Conservation (phyloP, 2,329 filamentous ascomycete species). For the Aspergillus quadrilineatus region DNA sequence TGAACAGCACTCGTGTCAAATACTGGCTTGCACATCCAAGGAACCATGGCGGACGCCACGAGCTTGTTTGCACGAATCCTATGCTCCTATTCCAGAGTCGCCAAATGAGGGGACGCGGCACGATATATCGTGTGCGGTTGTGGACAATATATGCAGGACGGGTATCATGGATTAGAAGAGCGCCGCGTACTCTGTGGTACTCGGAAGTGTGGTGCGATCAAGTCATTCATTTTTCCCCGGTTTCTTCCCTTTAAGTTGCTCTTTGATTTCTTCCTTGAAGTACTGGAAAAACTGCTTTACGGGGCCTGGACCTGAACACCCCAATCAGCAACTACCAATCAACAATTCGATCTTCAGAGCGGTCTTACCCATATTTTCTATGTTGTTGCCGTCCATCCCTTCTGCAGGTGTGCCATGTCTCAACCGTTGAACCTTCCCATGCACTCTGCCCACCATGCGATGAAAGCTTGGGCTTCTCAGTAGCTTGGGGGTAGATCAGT, state of each 20-base stretch:
- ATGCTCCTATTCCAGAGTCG: not conserved
- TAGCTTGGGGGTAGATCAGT: slow-evolving; percentile 32
- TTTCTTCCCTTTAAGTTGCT: slow-evolving; percentile 42
- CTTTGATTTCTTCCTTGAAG: slow-evolving; percentile 46
- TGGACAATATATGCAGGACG: not conserved
- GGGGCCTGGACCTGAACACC: slow-evolving; percentile 20
- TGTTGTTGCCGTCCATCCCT: slow-evolving; percentile 44
- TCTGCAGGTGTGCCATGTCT: slow-evolving; percentile 44
- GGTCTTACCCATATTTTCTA: slow-evolving; percentile 36
- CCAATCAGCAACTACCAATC: slow-evolving; percentile 2
- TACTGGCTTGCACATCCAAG: not conserved
- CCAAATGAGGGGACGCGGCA: not conserved
- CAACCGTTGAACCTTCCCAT: slow-evolving; percentile 42
- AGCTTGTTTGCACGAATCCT: not conserved
- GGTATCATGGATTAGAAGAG: not conserved
- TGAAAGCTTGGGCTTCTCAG: slow-evolving; percentile 46
- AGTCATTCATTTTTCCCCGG: slow-evolving; percentile 32
- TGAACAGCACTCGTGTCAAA: not conserved
- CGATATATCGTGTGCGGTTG: not conserved
- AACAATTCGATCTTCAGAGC: slow-evolving; percentile 1
- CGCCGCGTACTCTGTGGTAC: slow-evolving; percentile 8
- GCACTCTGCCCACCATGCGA: slow-evolving; percentile 43
- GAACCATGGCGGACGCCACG: not conserved
- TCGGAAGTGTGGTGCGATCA: not conserved
- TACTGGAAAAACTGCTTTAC: slow-evolving; percentile 37